phyloP scores from a whole-genome alignment of 768 basidiomycete species.

The Amylocystis lapponica region DNA sequence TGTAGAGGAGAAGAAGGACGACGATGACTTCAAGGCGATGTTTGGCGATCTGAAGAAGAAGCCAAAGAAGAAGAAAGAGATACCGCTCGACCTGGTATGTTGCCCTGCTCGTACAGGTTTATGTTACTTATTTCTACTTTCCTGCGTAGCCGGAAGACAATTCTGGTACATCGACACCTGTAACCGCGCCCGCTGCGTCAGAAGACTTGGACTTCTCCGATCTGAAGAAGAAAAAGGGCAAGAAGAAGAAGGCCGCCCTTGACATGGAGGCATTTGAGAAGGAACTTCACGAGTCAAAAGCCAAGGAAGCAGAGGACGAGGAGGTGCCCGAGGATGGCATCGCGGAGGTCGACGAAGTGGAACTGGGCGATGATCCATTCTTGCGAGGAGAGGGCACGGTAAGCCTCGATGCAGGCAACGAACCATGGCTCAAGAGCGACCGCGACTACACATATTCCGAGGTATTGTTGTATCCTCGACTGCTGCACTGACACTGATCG shows the following conservation, averaged over 20 bases:
- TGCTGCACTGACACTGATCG: background rate
- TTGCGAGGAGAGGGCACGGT: slow-evolving; percentile 49
- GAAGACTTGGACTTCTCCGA: slow-evolving; percentile 94
- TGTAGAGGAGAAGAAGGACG: slow-evolving; percentile 48
- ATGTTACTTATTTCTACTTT: background rate
- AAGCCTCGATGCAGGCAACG: slow-evolving; percentile 67
- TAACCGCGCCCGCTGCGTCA: slow-evolving; percentile 27
- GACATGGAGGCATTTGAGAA: slow-evolving; percentile 95
- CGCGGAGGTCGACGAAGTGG: slow-evolving; percentile 69
- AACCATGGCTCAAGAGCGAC: slow-evolving; percentile 89
- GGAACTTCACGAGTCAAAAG: slow-evolving; percentile 71
- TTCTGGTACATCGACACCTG: slow-evolving; percentile 61
- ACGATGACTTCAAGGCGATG: slow-evolving; percentile 77
- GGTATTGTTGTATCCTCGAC: slow-evolving; percentile 33
- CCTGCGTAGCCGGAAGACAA: slow-evolving; percentile 48
- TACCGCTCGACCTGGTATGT: slow-evolving; percentile 75
- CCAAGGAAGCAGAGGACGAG: slow-evolving; percentile 49
- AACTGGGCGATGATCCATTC: slow-evolving; percentile 88
- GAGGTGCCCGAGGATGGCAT: slow-evolving; percentile 61
- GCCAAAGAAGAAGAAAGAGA: slow-evolving; percentile 85
- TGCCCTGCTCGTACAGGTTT: background rate
- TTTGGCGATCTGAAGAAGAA: slow-evolving; percentile 89
- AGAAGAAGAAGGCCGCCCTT: slow-evolving; percentile 83
- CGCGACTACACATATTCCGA: slow-evolving; percentile 96
- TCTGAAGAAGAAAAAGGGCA: slow-evolving; percentile 90